These are phyloP conservation scores for Diaporthe velutina DNA, from an alignment of 2,329 filamentous ascomycete species.

Conservation along the genomic window DNA sequence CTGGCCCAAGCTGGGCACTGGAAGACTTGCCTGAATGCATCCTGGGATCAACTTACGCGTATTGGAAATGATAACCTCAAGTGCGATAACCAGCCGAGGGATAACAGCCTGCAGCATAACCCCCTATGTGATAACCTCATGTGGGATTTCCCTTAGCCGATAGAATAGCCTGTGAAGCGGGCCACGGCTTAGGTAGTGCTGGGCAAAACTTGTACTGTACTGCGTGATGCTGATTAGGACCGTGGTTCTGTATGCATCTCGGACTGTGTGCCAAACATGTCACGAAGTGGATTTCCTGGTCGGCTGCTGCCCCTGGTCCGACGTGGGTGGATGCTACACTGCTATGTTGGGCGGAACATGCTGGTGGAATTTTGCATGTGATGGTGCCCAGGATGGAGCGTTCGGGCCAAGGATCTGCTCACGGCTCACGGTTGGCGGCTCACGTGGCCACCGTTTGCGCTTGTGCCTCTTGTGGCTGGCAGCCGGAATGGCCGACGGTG, in stretches of 20 bases:
- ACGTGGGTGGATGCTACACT: constrained; percentile 11
- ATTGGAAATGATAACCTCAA: not conserved
- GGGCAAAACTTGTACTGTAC: not conserved
- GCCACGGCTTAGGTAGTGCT: not conserved
- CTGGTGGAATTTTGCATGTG: constrained; percentile 35
- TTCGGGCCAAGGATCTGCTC: not conserved
- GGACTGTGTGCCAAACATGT: constrained; percentile 5
- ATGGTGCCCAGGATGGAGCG: constrained; percentile 21
- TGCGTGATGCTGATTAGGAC: not conserved
- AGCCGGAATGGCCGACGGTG: constrained; percentile 28
- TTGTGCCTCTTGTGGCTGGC: not conserved
- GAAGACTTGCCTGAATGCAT: too few species aligned
- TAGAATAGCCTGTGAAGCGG: too few species aligned
- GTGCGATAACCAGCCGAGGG: not conserved
- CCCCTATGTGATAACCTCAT: not conserved
- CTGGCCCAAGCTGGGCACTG: too few species aligned
- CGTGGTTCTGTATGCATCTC: not conserved
- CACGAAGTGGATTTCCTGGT: not conserved
- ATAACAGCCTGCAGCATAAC: not conserved
- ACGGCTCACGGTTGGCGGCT: not conserved
- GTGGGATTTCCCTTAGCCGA: too few species aligned
- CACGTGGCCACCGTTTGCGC: constrained; percentile 31
- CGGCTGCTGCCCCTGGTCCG: not conserved
- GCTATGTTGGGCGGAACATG: not conserved
- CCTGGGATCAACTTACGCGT: not conserved